phyloP scores from a whole-genome alignment of 257 asterid species.

The Scutellaria galericulata region DNA sequence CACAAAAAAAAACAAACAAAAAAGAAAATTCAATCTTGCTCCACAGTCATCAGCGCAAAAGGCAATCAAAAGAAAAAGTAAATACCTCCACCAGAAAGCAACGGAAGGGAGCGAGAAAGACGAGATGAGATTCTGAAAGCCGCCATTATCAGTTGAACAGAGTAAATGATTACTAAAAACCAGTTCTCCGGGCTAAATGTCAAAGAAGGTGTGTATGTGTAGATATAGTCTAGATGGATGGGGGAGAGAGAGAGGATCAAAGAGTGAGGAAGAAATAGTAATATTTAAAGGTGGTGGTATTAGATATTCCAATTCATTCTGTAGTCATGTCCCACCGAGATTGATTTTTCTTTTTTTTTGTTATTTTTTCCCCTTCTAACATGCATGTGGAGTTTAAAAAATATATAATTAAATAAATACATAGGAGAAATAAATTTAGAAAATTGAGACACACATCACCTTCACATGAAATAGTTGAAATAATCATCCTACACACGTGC shows the following conservation, averaged over 20 bases:
- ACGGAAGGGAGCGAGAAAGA: constrained; percentile 60
- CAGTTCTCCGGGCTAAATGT: background rate
- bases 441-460: no score
- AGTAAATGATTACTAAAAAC: background rate
- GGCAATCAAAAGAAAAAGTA: background rate
- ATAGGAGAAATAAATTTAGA: background rate
- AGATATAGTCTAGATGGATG: background rate
- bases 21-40: background rate
- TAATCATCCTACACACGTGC: no score
- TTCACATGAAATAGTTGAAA: no score
- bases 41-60: background rate
- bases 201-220: background rate
- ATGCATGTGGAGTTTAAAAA: no score
- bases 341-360: background rate
- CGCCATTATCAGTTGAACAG: constrained; percentile 53
- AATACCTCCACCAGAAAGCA: constrained; percentile 51
- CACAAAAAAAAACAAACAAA: background rate
- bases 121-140: constrained; percentile 69
- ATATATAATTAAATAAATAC: no score
- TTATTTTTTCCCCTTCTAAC: no score
- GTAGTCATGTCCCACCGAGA: background rate
- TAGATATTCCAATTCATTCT: background rate
- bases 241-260: background rate
- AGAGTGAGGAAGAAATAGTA: background rate
- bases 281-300: background rate